A percentile compares a stretch with the other conserved stretches of the same genome.
These are phyloP conservation scores for Ascochyta pisi DNA, from an alignment of 2,329 filamentous ascomycete species.

Conservation along the genomic window DNA sequence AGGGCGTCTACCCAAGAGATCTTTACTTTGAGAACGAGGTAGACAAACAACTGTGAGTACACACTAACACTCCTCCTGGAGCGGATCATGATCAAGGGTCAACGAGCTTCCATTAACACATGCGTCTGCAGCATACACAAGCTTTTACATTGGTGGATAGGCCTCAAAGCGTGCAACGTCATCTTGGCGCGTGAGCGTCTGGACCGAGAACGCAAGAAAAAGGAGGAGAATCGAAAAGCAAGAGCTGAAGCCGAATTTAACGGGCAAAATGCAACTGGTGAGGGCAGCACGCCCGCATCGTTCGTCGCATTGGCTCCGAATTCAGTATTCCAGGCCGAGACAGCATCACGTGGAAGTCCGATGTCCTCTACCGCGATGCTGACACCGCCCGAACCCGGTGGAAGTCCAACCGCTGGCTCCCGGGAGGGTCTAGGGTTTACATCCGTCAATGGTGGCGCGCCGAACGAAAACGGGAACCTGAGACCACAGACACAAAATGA, in stretches of 20 bases:
- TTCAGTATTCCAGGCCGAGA: constrained; percentile 35
- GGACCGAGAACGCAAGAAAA: constrained; percentile 45
- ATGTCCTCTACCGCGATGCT: constrained; percentile 38
- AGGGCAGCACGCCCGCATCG: constrained; percentile 32
- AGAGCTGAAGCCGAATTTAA: constrained; percentile 36
- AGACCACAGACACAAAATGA: constrained; percentile 18
- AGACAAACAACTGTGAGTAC: constrained; percentile 39
- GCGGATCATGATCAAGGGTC: background rate
- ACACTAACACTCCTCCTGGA: background rate
- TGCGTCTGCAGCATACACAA: constrained; percentile 38
- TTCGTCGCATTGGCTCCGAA: constrained; percentile 42
- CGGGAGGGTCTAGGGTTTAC: constrained; percentile 25
- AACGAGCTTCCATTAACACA: constrained; percentile 18
- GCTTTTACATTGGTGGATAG: constrained; percentile 48
- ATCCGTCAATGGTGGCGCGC: constrained; percentile 17
- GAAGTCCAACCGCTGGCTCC: constrained; percentile 33
- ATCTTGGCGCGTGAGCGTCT: constrained; percentile 45
- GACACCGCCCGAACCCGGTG: constrained; percentile 39
- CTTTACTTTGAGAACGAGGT: constrained; percentile 43
- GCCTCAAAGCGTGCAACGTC: constrained; percentile 47
- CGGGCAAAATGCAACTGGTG: constrained; percentile 22
- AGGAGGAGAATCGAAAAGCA: constrained; percentile 41
- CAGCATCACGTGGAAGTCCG: constrained; percentile 34
- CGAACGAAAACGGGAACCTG: constrained; percentile 3
- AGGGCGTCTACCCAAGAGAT: constrained; percentile 41